These are phyloP conservation scores for Mycena rosella DNA, from an alignment of 768 basidiomycete genomes.

Conservation along the genomic window DNA sequence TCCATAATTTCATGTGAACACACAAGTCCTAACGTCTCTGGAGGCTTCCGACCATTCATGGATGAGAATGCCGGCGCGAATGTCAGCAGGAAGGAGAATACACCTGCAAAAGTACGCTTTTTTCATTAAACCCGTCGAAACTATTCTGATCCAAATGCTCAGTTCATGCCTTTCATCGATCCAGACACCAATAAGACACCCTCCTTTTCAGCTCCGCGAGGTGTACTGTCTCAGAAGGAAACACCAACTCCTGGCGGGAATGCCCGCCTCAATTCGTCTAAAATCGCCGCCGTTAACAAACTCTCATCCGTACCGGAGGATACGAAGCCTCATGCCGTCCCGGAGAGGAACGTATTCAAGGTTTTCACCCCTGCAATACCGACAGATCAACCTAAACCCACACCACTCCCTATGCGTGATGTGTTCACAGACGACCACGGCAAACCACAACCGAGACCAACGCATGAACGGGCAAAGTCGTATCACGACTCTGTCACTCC, in stretches of 20 bases:
- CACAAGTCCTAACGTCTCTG: slow-evolving; percentile 17
- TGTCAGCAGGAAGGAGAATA: slow-evolving; percentile 57
- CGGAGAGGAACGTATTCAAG: slow-evolving; percentile 58
- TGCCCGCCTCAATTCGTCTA: slow-evolving; percentile 42
- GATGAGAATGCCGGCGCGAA: slow-evolving; percentile 64
- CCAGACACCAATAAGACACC: slow-evolving; percentile 61
- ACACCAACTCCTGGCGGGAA: slow-evolving; percentile 45
- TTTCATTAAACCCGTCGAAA: slow-evolving; percentile 33
- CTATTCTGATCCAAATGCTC: neutral
- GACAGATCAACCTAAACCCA: slow-evolving; percentile 48
- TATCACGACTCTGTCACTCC: slow-evolving; percentile 34
- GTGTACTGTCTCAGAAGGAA: slow-evolving; percentile 68
- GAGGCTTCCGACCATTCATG: slow-evolving; percentile 77
- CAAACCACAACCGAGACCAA: slow-evolving; percentile 35
- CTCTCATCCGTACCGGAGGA: slow-evolving; percentile 55
- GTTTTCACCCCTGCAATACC: slow-evolving; percentile 71
- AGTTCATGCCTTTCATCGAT: slow-evolving; percentile 81
- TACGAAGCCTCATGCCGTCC: slow-evolving; percentile 27
- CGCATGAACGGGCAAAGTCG: slow-evolving; percentile 39
- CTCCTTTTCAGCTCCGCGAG: slow-evolving; percentile 50
- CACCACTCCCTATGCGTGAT: slow-evolving; percentile 36
- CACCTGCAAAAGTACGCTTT: slow-evolving; percentile 56
- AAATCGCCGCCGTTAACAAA: slow-evolving; percentile 41
- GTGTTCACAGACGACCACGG: slow-evolving; percentile 40
- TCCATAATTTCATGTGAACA: neutral